Base-by-base conservation (phyloP, 176 grass and related monocot genomes). In the Oryza punctata region DNA sequence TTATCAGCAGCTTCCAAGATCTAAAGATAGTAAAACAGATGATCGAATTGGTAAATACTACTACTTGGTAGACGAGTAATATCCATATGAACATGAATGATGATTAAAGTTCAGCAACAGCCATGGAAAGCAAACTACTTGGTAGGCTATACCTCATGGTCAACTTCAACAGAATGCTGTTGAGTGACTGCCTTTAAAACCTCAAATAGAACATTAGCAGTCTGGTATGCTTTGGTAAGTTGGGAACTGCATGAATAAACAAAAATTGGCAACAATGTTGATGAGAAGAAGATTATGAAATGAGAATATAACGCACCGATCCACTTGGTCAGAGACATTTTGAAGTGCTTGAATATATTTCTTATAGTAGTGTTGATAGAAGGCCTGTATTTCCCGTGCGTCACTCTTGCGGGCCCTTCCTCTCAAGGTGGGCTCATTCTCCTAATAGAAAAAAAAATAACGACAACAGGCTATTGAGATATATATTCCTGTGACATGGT, bases 141-240 rank as follows among this genome's bases (percentile, higher is more conserved):
- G 57, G 13, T 70, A 81, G 70, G 66, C 15, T 68, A 70, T 83
- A 93, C 96, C 96, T 95, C 92, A 81, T 93, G 82, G 71, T 98
- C 96, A 78, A 98, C 89, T 90, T 98, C 89, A 84, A 95, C 86
- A 73, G 91, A 67, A 71, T 95, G 84, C 32, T 81, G 86, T 67
- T 91, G 79, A 90, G 94, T 98, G 75, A 98, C 93, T 54, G 96
- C 93, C 82, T 82, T 86, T 85, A 98, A 93, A 43, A 98, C 96
- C 84, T 98, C 96, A 86, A 98, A 98, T 23, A 98, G 78, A 82
- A 98, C 89, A 69, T 72, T 71, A 81, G 96, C 96, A 59, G 93
- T 98, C 85, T 95, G 96, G 68, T 98, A 98, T 74, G 93, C 96
- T 84, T 98, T 95, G 63, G 87, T 93, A 83, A 98, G 82, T 83